These are phyloP conservation scores for Glomus cerebriforme DNA, from an alignment of 192 early-diverging fungal genomes.

Conservation along the genomic window DNA sequence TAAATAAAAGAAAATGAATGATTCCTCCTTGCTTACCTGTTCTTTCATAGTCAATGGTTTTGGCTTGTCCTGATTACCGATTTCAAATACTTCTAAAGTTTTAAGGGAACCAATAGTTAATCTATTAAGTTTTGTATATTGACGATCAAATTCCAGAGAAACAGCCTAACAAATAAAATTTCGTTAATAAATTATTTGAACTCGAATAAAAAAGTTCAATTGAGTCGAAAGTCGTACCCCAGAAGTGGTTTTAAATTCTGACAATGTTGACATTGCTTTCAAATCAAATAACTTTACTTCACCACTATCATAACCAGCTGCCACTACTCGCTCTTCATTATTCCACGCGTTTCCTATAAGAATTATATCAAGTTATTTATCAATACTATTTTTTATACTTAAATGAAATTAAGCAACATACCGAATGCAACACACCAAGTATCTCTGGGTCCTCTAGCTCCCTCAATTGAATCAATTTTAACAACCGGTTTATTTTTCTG, in stretches of 20 bases:
- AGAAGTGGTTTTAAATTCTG: background rate
- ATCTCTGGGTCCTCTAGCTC: background rate
- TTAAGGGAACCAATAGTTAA: background rate
- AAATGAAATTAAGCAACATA: background rate
- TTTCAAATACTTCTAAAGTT: background rate
- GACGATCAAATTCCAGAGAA: background rate
- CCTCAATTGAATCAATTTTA: background rate
- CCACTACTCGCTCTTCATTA: background rate
- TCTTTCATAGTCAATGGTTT: background rate
- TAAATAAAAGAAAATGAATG: no score
- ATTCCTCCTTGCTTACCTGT: background rate
- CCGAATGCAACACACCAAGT: background rate
- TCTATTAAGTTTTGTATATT: background rate
- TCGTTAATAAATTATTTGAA: background rate
- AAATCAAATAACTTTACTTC: background rate
- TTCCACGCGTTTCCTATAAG: background rate
- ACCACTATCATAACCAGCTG: background rate
- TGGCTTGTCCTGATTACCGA: background rate
- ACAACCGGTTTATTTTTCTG: background rate
- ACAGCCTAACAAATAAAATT: background rate
- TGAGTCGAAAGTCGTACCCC: background rate
- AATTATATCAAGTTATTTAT: background rate
- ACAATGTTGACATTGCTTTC: background rate
- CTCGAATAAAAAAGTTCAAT: background rate
- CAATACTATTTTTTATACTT: background rate